phyloP scores from a whole-genome alignment of 176 grass and related monocot genomes.

The Avena atlantica region DNA sequence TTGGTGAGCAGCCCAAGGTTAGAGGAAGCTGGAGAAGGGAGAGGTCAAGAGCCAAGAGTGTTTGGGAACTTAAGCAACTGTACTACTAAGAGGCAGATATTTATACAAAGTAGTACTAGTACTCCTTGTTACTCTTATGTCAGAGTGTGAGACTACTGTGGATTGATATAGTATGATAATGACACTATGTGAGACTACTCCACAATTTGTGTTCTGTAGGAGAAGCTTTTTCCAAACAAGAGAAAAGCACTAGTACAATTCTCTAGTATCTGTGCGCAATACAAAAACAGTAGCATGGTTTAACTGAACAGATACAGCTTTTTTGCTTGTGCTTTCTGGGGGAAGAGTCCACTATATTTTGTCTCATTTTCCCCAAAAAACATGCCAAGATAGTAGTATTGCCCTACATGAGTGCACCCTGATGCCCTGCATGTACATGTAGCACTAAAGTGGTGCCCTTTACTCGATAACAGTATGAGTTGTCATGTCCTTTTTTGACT shows the following conservation, averaged over 20 bases:
- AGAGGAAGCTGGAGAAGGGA: conserved; percentile 13
- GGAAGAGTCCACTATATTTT: conserved; percentile 63
- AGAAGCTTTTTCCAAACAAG: conserved; percentile 35
- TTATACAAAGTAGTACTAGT: conserved; percentile 50
- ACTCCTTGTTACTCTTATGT: neutral
- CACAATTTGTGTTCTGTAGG: neutral
- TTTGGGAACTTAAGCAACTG: conserved; percentile 51
- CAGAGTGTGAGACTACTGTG: conserved; percentile 32
- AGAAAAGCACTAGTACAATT: neutral
- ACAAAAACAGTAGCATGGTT: conserved; percentile 45
- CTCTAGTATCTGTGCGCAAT: conserved; percentile 16
- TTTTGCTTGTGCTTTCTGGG: conserved; percentile 56
- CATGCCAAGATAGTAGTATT: conserved; percentile 39
- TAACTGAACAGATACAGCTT: conserved; percentile 52
- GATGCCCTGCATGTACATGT: conserved; percentile 47
- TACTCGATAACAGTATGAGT: conserved; percentile 50
- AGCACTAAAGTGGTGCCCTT: conserved; percentile 48
- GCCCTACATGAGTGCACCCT: conserved; percentile 35
- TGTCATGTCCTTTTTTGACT: conserved; percentile 47
- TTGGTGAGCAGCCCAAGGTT: conserved; percentile 34
- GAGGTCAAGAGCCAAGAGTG: conserved; percentile 45
- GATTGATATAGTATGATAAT: neutral
- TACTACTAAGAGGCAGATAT: conserved; percentile 46
- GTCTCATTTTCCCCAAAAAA: conserved; percentile 54
- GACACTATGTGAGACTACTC: neutral